Evolutionary conservation across 176 grass and related monocot genomes (phyloP), one percentile per base, ranked within the genome.

Genomic region (Musa schizocarpa): DNA sequence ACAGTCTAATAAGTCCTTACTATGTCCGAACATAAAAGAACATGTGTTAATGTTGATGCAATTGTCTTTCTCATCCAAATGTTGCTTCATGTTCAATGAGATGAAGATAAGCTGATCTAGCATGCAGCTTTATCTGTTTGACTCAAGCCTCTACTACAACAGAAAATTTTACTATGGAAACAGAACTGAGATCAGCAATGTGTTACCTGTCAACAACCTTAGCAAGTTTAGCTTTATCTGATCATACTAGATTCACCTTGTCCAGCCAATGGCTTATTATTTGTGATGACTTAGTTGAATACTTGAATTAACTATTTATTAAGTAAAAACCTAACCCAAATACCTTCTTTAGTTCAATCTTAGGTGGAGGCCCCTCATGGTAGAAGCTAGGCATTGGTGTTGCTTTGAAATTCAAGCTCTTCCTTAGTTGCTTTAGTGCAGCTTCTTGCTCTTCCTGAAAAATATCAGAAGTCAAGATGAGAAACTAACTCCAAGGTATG

Each of bases 321-420:
- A 68, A 62, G 69, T 17, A 51, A 71, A 53, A 79, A 4, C 3
- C 43, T 17, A 21, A 66, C 25, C 73, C n/a, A 11, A 68, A 20
- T 93, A 98, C 94, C 94, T 98, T 98, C 81, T 93, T 98, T 58
- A 87, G 88, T 85, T 90, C 90, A 53, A 87, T 82, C 76, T 98
- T 98, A 74, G 93, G 93, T 80, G 86, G 94, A 26, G 94, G 90
- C 0, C 90, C 90, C 74, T 98, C 94, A 58, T 93, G 90, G 70
- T 98, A 98, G 86, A 98, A 98, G 84, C 82, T 93, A 53, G 94
- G 94, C 75, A 98, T 86, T 59, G 94, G 94, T 65, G 90, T 98
- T 82, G 94, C 94, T 77, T 64, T 88, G 69, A 90, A 84, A 52
- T 81, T 82, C 84, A 98, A 77, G 10, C 82, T 88, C 73, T 93